A percentile compares a stretch with the other conserved stretches of the same genome.
Evolutionary conservation across 768 basidiomycete genomes (phyloP).

Genomic region (Tulasnella calospora): DNA sequence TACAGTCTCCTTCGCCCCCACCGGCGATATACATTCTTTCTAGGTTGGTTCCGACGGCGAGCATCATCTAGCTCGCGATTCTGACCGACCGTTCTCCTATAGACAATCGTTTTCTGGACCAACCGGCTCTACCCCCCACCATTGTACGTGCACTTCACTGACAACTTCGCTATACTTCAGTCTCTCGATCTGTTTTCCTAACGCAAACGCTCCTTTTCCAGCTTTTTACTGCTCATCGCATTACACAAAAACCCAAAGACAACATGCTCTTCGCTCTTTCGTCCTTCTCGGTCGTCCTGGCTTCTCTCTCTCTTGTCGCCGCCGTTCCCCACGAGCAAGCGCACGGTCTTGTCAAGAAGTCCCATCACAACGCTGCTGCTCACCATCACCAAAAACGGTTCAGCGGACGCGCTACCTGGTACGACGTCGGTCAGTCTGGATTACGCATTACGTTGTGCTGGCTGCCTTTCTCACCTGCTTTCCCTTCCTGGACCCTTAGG

Average conservation of each 20-base stretch:
- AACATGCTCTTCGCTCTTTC: slow-evolving; percentile 6
- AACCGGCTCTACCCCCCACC: slow-evolving; percentile 4
- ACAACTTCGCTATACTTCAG: neutral
- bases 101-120: slow-evolving; percentile 18
- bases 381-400: slow-evolving; percentile 16
- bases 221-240: neutral
- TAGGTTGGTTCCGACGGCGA: neutral
- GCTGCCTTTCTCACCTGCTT: neutral
- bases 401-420: slow-evolving; percentile 26
- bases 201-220: neutral
- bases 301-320: neutral
- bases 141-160: neutral
- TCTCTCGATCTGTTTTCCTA: neutral
- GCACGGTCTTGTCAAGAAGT: neutral
- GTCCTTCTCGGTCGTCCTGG: slow-evolving; percentile 3
- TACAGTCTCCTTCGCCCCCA: neutral
- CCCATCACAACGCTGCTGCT: neutral
- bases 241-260: neutral
- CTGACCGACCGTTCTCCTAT: slow-evolving; percentile 1
- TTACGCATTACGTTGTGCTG: neutral
- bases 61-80: neutral
- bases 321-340: neutral
- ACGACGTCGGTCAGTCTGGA: slow-evolving; percentile 23
- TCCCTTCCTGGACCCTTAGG: slow-evolving; percentile 9
- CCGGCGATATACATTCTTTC: neutral